phyloP scores from a whole-genome alignment of 768 basidiomycete species.

The Tricholoma matsutake region DNA sequence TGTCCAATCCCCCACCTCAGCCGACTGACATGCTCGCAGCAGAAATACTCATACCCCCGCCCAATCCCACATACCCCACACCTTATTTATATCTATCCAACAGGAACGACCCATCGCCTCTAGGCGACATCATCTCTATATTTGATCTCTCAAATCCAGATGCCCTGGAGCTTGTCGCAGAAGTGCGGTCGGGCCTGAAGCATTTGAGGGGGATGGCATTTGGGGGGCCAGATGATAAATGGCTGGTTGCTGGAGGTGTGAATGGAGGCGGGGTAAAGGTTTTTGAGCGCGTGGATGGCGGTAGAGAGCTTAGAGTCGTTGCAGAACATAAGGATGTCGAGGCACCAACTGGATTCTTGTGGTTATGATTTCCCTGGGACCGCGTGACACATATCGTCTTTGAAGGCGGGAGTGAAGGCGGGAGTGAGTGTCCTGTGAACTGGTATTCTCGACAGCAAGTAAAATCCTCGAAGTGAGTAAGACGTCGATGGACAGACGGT shows the following conservation, averaged over 20 bases:
- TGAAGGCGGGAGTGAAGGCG: no score
- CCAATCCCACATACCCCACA: conserved; percentile 48
- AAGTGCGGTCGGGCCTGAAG: conserved; percentile 65
- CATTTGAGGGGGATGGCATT: conserved; percentile 71
- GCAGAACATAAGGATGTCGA: conserved; percentile 42
- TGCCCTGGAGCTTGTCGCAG: conserved; percentile 48
- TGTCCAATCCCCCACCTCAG: conserved; percentile 41
- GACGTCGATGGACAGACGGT: no score
- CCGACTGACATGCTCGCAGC: conserved; percentile 59
- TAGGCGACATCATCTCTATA: conserved; percentile 71
- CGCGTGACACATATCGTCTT: no score
- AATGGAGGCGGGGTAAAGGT: conserved; percentile 66
- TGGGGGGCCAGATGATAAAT: conserved; percentile 58
- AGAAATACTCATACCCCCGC: conserved; percentile 60
- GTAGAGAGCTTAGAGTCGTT: conserved; percentile 51
- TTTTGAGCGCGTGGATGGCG: conserved; percentile 63
- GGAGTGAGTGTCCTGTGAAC: no score
- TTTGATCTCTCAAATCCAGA: conserved; percentile 51
- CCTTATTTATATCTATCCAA: conserved; percentile 74
- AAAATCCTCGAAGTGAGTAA: no score
- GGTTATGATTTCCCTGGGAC: conserved; percentile 25
- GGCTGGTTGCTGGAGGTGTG: conserved; percentile 62
- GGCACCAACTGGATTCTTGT: conserved; percentile 56
- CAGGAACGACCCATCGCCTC: conserved; percentile 65
- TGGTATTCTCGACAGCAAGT: no score